Evolutionary conservation across 2,329 filamentous ascomycete species (phyloP), one percentile per base, ranked within the genome.

Genomic region (Neodidymelliopsis sp.): DNA sequence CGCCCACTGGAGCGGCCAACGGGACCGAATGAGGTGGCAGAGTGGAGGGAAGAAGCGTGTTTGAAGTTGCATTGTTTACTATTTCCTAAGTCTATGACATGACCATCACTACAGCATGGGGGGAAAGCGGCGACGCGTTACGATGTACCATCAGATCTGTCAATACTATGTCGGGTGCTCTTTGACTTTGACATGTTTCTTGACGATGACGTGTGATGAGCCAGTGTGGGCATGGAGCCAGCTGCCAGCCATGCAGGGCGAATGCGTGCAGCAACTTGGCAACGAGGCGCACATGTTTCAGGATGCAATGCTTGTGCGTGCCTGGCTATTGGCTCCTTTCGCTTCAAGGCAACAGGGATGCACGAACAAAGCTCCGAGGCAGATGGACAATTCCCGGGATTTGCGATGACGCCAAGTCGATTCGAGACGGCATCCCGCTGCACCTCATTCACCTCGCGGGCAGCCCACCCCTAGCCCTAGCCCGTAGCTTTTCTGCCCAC

Each of bases 1-100:
- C 67, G 18, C 69, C 69, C 68, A 8, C 45, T 60, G 19, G 47
- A 46, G 55, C 53, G 28, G 54, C 65, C 31, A 73, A 73, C 31
- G 70, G 70, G 28, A 62, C 62, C 8, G 57, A 54, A 20, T 57
- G 34, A 44, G 47, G 37, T 19, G 54, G 38, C 31, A 24, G 49
- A 50, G 53, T 13, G 22, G 22, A 13, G 15, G 20, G n/a, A 35
- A 22, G 16, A 18, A n/a, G 10, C 20, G 42, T n/a, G 31, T 8
- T 31, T 23, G 41, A 41, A 24, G 37, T 46, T 46, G 48, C 41
- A 46, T 51, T 50, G 40, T 46, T 19, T 22, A 31, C 25, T 40
- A 13, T 45, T 51, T 31, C 36, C 20, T 27, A 18, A 24, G 29
- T 48, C 30, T 35, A 35, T 25, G 24, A 48, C 29, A 33, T n/a